A percentile compares a stretch with the other conserved stretches of the same genome.
Conservation (phyloP, 2,329 filamentous ascomycete species). For the Diaporthe sp. region DNA sequence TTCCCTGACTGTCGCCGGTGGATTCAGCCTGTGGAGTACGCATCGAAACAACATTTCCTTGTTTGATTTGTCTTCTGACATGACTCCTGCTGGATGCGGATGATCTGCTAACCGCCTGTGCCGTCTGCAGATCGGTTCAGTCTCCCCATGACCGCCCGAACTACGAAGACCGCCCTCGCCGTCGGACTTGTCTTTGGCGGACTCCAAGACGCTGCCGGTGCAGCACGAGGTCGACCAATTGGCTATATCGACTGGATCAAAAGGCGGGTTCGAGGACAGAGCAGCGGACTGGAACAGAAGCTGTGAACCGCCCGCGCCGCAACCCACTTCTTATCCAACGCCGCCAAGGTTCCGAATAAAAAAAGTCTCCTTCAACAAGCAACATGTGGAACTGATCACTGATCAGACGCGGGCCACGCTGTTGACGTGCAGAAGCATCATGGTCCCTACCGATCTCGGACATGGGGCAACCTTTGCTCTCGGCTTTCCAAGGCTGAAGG, state of each 20-base stretch:
- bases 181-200: slow-evolving; percentile 85
- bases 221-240: slow-evolving; percentile 76
- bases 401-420: not conserved
- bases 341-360: not conserved
- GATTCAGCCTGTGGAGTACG: slow-evolving; percentile 88
- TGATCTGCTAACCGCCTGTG: slow-evolving; percentile 26
- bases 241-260: slow-evolving; percentile 78
- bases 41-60: slow-evolving; percentile 35
- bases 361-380: not conserved
- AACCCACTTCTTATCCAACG: not conserved
- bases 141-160: slow-evolving; percentile 78
- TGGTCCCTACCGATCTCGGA: slow-evolving; percentile 36
- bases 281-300: slow-evolving; percentile 36
- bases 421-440: slow-evolving; percentile 28
- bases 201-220: slow-evolving; percentile 78
- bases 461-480: not conserved
- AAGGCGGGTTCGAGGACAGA: slow-evolving; percentile 51
- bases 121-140: slow-evolving; percentile 76
- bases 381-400: not conserved
- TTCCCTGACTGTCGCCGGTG: slow-evolving; percentile 84
- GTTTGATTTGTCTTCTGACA: not conserved
- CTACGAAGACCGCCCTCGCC: slow-evolving; percentile 81
- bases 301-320: slow-evolving; percentile 31
- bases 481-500: slow-evolving; percentile 29
- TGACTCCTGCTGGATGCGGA: not conserved